phyloP scores from a whole-genome alignment of 208 protist genomes.

The Leishmania major region DNA sequence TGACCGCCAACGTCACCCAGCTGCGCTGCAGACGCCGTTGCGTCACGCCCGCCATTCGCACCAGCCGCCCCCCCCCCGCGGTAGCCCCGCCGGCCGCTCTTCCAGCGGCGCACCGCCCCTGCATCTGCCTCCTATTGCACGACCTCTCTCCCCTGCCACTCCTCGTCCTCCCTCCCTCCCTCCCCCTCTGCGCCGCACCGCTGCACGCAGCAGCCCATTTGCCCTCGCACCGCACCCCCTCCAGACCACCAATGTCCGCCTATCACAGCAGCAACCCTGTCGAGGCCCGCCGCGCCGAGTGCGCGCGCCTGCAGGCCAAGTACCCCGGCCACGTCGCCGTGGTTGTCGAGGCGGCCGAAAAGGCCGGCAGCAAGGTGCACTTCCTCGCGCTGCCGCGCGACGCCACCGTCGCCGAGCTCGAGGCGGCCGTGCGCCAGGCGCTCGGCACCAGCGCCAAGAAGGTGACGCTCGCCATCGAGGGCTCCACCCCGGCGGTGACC shows the following conservation, averaged over 20 bases:
- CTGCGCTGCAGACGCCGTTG: neutral
- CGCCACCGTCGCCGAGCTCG: slow-evolving; percentile 26
- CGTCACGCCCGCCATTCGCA: no score
- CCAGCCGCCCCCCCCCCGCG: no score
- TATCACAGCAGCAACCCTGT: slow-evolving; percentile 5
- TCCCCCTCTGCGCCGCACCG: no score
- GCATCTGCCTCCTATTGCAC: neutral
- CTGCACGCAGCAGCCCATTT: neutral
- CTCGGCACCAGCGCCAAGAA: slow-evolving; percentile 10
- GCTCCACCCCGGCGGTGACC: slow-evolving; percentile 23
- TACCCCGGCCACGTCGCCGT: slow-evolving; percentile 23
- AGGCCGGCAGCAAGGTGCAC: neutral
- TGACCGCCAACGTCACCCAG: neutral
- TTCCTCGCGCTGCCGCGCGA: slow-evolving; percentile 21
- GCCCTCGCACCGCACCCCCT: neutral
- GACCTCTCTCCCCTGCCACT: neutral
- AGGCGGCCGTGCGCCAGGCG: slow-evolving; percentile 11
- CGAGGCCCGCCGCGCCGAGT: slow-evolving; percentile 16
- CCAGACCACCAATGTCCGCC: slow-evolving; percentile 6
- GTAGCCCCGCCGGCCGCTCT: no score
- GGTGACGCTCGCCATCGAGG: slow-evolving; percentile 28
- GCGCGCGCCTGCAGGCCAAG: slow-evolving; percentile 25
- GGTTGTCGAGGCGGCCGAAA: slow-evolving; percentile 18
- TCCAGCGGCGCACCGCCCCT: no score
- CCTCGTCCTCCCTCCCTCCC: neutral